Percentiles rank a stretch among this genome's conserved stretches.
phyloP scores from a whole-genome alignment of 805 yeast species.

The Candida hungchunana region DNA sequence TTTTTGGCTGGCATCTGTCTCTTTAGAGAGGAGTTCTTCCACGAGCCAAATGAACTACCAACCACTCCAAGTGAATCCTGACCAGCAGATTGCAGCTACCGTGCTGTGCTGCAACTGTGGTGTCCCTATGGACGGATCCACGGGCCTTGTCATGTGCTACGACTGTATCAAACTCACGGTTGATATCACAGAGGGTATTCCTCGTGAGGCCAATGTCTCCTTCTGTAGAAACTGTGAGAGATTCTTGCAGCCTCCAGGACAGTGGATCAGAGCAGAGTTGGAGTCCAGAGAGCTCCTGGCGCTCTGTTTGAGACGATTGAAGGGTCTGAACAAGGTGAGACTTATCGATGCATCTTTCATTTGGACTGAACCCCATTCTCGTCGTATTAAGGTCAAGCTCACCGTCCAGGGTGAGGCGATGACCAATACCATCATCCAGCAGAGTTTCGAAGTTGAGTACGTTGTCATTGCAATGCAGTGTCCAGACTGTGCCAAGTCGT shows the following conservation, averaged over 20 bases:
- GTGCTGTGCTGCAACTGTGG: conserved; percentile 98
- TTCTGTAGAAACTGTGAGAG: conserved; percentile 98
- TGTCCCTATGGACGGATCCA: conserved; percentile 94
- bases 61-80: conserved; percentile 34
- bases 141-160: conserved; percentile 91
- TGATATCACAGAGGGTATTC: conserved; percentile 91
- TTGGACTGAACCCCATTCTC: conserved; percentile 99
- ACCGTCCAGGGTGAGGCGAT: conserved; percentile 98
- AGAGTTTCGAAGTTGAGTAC: conserved; percentile 90
- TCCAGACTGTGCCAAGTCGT: conserved; percentile 97
- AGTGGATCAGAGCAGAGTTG: conserved; percentile 86
- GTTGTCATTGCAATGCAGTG: conserved; percentile 95
- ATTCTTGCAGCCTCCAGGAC: conserved; percentile 89
- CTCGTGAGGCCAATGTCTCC: conserved; percentile 88
- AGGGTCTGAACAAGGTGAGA: conserved; percentile 82
- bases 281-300: conserved; percentile 94
- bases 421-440: conserved; percentile 87
- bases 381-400: conserved; percentile 85
- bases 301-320: conserved; percentile 79
- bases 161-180: conserved; percentile 94
- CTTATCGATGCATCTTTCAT: conserved; percentile 90
- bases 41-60: conserved; percentile 36
- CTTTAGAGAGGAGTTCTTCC: no score
- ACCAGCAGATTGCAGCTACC: conserved; percentile 54
- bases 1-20: no score